phyloP scores from a whole-genome alignment of 805 yeast species.

The Priceomyces fermenticarens region DNA sequence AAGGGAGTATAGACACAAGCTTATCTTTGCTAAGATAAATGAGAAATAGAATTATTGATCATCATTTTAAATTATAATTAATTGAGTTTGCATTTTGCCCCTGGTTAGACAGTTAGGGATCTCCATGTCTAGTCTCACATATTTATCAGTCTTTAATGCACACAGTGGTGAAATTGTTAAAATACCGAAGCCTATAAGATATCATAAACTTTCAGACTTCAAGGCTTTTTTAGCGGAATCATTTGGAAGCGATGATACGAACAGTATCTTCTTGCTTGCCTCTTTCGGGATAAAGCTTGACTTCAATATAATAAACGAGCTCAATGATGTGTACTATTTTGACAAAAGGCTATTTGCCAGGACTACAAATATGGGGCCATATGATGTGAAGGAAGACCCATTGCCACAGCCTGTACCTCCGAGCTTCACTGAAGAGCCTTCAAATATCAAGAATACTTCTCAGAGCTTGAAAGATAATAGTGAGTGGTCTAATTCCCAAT shows the following conservation, averaged over 20 bases:
- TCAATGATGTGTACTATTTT: slow-evolving; percentile 56
- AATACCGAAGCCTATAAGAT: slow-evolving; percentile 41
- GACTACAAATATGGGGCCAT: slow-evolving; percentile 9
- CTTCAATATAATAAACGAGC: slow-evolving; percentile 48
- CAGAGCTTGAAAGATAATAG: slow-evolving; percentile 42
- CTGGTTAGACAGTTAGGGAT: neutral
- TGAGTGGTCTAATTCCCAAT: slow-evolving; percentile 51
- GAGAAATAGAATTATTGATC: no score
- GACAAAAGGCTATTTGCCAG: slow-evolving; percentile 57
- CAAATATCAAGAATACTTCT: slow-evolving; percentile 18
- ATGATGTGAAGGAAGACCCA: slow-evolving; percentile 10
- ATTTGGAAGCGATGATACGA: slow-evolving; percentile 23
- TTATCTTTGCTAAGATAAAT: no score
- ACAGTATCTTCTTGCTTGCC: slow-evolving; percentile 50
- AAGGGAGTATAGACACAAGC: no score
- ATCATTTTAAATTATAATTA: no score
- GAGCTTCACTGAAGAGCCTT: slow-evolving; percentile 1
- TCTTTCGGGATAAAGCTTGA: slow-evolving; percentile 65
- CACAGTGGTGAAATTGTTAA: slow-evolving; percentile 33
- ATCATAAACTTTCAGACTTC: slow-evolving; percentile 30
- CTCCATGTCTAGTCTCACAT: slow-evolving; percentile 15
- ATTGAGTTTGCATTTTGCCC: neutral
- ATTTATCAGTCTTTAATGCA: slow-evolving; percentile 32
- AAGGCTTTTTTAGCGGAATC: slow-evolving; percentile 26
- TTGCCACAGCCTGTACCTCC: slow-evolving; percentile 7